Percentiles rank a stretch among this genome's conserved stretches.
These are phyloP conservation scores for Lanmaoa pseudosensibilis DNA, from an alignment of 768 basidiomycete genomes.

Conservation along the genomic window DNA sequence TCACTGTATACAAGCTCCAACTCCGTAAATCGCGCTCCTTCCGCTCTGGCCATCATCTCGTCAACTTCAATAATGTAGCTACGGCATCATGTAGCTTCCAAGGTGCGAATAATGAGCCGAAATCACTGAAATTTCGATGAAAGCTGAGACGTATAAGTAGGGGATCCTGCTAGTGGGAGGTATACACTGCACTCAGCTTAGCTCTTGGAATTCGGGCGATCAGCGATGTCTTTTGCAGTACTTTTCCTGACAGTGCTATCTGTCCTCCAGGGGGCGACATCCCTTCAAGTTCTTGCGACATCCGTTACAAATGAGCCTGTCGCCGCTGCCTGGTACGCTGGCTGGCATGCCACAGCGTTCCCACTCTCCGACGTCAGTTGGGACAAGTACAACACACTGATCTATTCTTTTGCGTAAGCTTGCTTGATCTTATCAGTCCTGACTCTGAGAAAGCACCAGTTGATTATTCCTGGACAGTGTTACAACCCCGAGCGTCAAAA, in stretches of 20 bases:
- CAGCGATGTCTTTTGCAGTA: background rate
- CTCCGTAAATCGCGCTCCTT: background rate
- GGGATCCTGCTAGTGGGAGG: background rate
- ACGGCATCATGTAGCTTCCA: background rate
- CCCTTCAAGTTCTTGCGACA: background rate
- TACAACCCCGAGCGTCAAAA: slow-evolving; percentile 35
- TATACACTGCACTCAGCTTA: background rate
- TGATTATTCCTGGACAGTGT: slow-evolving; percentile 21
- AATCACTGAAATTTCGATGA: background rate
- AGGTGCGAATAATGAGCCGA: background rate
- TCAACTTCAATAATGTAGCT: too few relatives aligned
- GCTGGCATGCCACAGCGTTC: slow-evolving; percentile 59
- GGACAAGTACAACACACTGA: slow-evolving; percentile 71
- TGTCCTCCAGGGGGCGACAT: background rate
- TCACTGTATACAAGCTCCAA: background rate
- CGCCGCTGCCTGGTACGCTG: slow-evolving; percentile 65
- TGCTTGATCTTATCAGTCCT: background rate
- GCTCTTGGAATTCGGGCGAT: too few relatives aligned
- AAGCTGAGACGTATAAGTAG: slow-evolving; percentile 7
- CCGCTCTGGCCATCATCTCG: background rate
- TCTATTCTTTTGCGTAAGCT: slow-evolving; percentile 65
- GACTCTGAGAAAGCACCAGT: background rate
- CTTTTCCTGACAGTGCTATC: slow-evolving; percentile 8
- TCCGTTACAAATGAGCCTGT: slow-evolving; percentile 21
- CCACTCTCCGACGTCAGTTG: slow-evolving; percentile 57